Evolutionary conservation across 306 rosid species (phyloP).

Genomic region (Purshia tridentata): DNA sequence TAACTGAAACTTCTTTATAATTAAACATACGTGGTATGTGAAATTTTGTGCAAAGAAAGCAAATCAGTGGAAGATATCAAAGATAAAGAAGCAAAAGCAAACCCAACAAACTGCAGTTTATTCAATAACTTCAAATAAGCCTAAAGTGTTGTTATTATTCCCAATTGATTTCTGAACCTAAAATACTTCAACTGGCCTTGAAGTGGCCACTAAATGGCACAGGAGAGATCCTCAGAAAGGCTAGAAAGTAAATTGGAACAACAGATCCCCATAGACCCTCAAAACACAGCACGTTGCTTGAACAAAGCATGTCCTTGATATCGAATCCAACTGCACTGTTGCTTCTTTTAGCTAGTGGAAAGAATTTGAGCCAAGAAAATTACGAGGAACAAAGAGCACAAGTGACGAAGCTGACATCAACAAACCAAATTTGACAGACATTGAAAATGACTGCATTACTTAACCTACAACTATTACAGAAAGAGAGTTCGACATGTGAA

Average conservation of each 20-base stretch:
- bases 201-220: not conserved
- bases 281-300: not conserved
- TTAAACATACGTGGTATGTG: too few relatives aligned
- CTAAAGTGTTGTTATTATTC: not conserved
- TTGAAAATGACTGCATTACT: not conserved
- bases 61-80: not conserved
- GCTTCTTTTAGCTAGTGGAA: not conserved
- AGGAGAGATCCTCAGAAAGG: not conserved
- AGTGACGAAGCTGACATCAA: not conserved
- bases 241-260: not conserved
- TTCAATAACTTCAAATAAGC: slow-evolving; percentile 1
- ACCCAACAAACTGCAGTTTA: not conserved
- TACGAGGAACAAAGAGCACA: not conserved
- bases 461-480: not conserved
- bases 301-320: not conserved
- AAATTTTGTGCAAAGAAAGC: not conserved
- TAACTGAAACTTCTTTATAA: too few relatives aligned
- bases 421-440: not conserved
- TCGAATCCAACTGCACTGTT: not conserved
- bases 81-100: not conserved
- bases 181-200: not conserved
- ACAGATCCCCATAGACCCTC: not conserved
- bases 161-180: not conserved
- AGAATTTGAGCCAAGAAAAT: not conserved
- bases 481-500: slow-evolving; percentile 19